Evolutionary conservation across 768 basidiomycete species (phyloP).

Genomic region (Cyclocybe aegerita): DNA sequence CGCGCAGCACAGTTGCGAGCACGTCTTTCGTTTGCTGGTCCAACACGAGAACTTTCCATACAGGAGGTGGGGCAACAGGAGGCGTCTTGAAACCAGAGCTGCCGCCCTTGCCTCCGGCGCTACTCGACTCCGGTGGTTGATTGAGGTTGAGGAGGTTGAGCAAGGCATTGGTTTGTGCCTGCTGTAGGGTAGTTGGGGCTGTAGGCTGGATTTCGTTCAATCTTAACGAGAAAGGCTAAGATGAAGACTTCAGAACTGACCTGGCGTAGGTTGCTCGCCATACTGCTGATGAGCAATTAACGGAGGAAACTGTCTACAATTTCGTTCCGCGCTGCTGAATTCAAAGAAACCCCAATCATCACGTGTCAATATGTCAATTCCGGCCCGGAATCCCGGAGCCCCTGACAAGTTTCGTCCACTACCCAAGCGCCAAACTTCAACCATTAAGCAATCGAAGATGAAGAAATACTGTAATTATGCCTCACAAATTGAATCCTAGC

Average conservation of each 20-base stretch:
- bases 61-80: constrained; percentile 63
- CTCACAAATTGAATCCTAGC: no score
- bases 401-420: no score
- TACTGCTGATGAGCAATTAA: constrained; percentile 12
- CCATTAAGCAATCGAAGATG: no score
- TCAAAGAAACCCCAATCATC: no score
- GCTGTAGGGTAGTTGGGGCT: constrained; percentile 69
- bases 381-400: no score
- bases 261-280: constrained; percentile 36
- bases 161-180: constrained; percentile 84
- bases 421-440: no score
- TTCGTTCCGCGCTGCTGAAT: no score
- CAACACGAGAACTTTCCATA: constrained; percentile 96
- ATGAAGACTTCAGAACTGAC: constrained; percentile 16
- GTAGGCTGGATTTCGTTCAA: constrained; percentile 22
- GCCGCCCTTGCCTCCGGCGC: constrained; percentile 35
- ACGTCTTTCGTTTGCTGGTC: constrained; percentile 97
- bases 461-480: no score
- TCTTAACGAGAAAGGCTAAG: constrained; percentile 4
- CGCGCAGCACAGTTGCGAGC: constrained; percentile 90
- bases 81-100: constrained; percentile 47
- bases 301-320: not conserved
- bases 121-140: constrained; percentile 45
- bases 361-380: no score
- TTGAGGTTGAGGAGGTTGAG: constrained; percentile 88